Base-by-base conservation (phyloP, 2,329 filamentous ascomycete species). In the Trichoderma breve region DNA sequence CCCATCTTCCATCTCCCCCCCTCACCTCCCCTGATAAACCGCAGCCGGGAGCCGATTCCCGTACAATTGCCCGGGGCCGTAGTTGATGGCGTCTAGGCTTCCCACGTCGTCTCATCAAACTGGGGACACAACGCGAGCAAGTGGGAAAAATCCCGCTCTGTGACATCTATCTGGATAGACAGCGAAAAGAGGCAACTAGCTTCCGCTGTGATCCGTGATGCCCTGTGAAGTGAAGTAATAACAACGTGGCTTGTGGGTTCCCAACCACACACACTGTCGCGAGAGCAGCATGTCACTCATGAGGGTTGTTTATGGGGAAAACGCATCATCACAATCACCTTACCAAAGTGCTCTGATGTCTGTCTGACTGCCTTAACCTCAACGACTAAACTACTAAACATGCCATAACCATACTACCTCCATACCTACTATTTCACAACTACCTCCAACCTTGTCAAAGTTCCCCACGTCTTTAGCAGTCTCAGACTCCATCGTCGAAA, bases 231-330 rank as follows among this genome's bases (percentile, higher is more conserved):
- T 39, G 34, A 24, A 12, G 55, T 34, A 30, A 62, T 26, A 51
- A 69, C 55, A 53, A 70, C 66, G 66, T 70, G 66, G 66, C 66
- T 51, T 61, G 66, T 70, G 66, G 66, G 18, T 58, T 43, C 28
- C 51, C 32, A 34, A 67, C 51, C 34, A 39, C 64, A 57, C 64
- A 67, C 57, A 18, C 57, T 43, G 21, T 18, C 12, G 36, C 34
- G 28, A 66, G 15, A 55, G 18, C 32, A 39, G 64, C 51, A 67
- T 67, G 64, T 67, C 64, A 67, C 64, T 67, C 64, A 21, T 24
- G n/a, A 30, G 12, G 12, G 34, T 28, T 39, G 30, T 28, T 67
- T 21, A 28, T 21, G 3, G 62, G 51, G 64, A 28, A 30, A 39
- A n/a, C 15, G 63, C 62, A 65, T 34, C 58, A 51, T 53, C 28